These are phyloP conservation scores for Castanopsis chinensis DNA, from an alignment of 306 rosid species.

Conservation along the genomic window DNA sequence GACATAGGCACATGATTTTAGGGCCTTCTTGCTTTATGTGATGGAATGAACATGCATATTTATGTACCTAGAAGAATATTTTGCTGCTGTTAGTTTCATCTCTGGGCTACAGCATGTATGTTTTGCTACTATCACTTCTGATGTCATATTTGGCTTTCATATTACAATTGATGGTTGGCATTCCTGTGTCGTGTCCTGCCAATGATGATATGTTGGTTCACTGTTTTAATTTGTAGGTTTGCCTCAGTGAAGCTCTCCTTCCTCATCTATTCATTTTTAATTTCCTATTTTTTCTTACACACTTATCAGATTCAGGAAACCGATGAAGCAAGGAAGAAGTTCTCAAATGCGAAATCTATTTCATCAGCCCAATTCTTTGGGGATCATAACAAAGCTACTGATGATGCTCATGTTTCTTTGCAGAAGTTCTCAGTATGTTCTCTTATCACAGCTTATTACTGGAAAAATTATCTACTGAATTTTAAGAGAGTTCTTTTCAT, in stretches of 20 bases:
- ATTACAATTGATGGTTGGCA: no score
- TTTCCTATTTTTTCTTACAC: conserved; percentile 1
- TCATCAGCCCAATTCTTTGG: conserved; percentile 93
- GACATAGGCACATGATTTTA: no score
- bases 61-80: no score
- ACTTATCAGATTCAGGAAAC: conserved; percentile 59
- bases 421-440: conserved; percentile 77
- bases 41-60: no score
- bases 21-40: no score
- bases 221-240: not conserved
- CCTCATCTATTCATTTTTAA: not conserved
- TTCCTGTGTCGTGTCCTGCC: no score
- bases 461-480: not conserved
- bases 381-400: conserved; percentile 63
- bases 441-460: conserved; percentile 5
- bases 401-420: conserved; percentile 70
- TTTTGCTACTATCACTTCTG: not conserved
- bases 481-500: not conserved
- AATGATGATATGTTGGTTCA: not conserved
- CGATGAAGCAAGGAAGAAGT: conserved; percentile 91
- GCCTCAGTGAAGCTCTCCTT: not conserved
- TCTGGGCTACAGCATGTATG: not conserved
- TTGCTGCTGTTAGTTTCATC: no score
- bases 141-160: not conserved
- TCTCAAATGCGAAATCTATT: conserved; percentile 89